Evolutionary conservation across 768 basidiomycete species (phyloP).

Genomic region (Boletus pseudo-olivaceus): DNA sequence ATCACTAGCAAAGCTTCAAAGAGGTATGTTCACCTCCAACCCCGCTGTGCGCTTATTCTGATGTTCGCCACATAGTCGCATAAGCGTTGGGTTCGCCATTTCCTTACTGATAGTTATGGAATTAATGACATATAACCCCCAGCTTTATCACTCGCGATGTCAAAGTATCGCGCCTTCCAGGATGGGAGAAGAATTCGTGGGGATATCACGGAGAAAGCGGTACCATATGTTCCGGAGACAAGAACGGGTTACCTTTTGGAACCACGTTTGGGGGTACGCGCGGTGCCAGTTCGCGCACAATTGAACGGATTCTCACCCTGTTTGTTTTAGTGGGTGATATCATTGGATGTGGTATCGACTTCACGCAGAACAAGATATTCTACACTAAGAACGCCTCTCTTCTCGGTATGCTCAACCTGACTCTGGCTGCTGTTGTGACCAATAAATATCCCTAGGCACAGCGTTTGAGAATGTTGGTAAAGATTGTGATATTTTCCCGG

Average conservation of each 20-base stretch:
- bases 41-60: constrained; percentile 10
- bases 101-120: neutral
- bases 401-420: constrained; percentile 44
- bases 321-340: constrained; percentile 67
- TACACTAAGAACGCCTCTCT: constrained; percentile 85
- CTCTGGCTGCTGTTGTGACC: constrained; percentile 7
- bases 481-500: constrained; percentile 69
- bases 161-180: constrained; percentile 72
- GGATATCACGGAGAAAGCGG: constrained; percentile 94
- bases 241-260: constrained; percentile 69
- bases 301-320: neutral
- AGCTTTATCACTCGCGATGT: constrained; percentile 70
- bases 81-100: constrained; percentile 69
- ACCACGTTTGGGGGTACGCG: constrained; percentile 76
- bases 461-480: constrained; percentile 73
- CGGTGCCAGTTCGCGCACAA: neutral
- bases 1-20: constrained; percentile 75
- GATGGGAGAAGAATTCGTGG: constrained; percentile 85
- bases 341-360: constrained; percentile 92
- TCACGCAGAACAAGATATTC: constrained; percentile 73
- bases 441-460: constrained; percentile 40
- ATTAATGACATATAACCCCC: constrained; percentile 12
- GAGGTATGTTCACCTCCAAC: constrained; percentile 49
- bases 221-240: constrained; percentile 68
- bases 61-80: constrained; percentile 47